Evolutionary conservation across 139 green algal genomes (phyloP).

Genomic region (Coelastrella sp.): DNA sequence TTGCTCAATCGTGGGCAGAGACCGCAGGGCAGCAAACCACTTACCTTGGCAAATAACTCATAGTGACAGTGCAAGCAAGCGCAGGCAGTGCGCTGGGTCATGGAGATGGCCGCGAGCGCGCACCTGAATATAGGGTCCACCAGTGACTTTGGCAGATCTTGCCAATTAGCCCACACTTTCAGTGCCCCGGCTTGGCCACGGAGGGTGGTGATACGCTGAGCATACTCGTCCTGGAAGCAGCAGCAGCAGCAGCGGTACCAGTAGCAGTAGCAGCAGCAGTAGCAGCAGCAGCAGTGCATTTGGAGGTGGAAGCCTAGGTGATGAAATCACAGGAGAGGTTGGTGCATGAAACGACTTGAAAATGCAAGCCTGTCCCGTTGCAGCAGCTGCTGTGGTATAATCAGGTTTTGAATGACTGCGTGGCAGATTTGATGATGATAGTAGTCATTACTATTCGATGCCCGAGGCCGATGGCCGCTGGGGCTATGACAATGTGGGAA

Average conservation of each 20-base stretch:
- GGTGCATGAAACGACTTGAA: too few relatives aligned
- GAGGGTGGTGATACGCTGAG: not conserved
- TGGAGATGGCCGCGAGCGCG: not conserved
- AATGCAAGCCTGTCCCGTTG: too few relatives aligned
- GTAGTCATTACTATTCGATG: too few relatives aligned
- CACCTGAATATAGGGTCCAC: conserved; percentile 40
- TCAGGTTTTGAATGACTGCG: too few relatives aligned
- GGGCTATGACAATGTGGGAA: too few relatives aligned
- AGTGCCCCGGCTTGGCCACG: conserved; percentile 8
- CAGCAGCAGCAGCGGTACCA: not conserved
- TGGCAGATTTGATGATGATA: too few relatives aligned
- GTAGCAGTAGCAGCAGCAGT: not conserved
- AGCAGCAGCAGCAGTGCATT: not conserved
- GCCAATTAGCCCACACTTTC: conserved; percentile 27
- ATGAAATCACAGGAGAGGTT: not conserved
- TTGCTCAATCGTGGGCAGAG: too few relatives aligned
- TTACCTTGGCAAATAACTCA: too few relatives aligned
- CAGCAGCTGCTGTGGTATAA: too few relatives aligned
- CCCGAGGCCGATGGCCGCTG: too few relatives aligned
- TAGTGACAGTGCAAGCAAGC: not conserved
- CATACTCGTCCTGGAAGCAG: conserved; percentile 30
- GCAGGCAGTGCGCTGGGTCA: not conserved
- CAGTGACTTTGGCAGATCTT: not conserved
- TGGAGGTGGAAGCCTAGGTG: not conserved
- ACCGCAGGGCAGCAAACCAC: too few relatives aligned